Percentiles rank a stretch among this genome's conserved stretches.
Conservation (phyloP, 805 yeast genomes). For the Candida peoriensis region DNA sequence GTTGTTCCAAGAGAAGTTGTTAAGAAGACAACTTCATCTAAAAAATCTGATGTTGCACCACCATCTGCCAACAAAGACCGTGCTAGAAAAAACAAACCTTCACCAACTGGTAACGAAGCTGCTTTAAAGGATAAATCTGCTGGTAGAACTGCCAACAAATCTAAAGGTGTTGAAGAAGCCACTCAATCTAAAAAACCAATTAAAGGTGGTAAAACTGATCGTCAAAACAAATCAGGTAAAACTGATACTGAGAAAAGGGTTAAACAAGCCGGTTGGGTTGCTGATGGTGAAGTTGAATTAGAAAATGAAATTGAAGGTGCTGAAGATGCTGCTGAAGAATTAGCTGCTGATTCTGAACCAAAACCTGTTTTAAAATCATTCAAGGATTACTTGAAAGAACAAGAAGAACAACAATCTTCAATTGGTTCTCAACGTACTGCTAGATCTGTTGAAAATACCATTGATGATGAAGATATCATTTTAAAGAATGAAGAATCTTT, state of each 20-base stretch:
- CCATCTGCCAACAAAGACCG: slow-evolving; percentile 75
- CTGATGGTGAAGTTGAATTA: slow-evolving; percentile 63
- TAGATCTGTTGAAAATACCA: slow-evolving; percentile 32
- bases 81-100: slow-evolving; percentile 68
- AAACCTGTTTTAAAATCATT: slow-evolving; percentile 63
- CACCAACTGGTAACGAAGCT: slow-evolving; percentile 82
- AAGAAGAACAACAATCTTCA: slow-evolving; percentile 45
- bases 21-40: slow-evolving; percentile 77
- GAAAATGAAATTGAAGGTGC: slow-evolving; percentile 59
- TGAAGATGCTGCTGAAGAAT: slow-evolving; percentile 44
- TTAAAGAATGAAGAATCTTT: slow-evolving; percentile 60
- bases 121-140: slow-evolving; percentile 70
- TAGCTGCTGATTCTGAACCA: slow-evolving; percentile 35
- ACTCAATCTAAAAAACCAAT: slow-evolving; percentile 50
- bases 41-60: slow-evolving; percentile 81
- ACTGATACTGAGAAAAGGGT: slow-evolving; percentile 80
- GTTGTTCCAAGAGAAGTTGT: slow-evolving; percentile 66
- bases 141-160: slow-evolving; percentile 57
- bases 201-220: slow-evolving; percentile 58
- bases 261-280: slow-evolving; percentile 82
- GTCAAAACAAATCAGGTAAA: slow-evolving; percentile 81
- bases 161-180: slow-evolving; percentile 45
- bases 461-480: slow-evolving; percentile 50
- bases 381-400: slow-evolving; percentile 79
- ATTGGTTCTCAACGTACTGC: slow-evolving; percentile 25